These are phyloP conservation scores for Acer campestre DNA, from an alignment of 345 rosid genomes.

Conservation along the genomic window DNA sequence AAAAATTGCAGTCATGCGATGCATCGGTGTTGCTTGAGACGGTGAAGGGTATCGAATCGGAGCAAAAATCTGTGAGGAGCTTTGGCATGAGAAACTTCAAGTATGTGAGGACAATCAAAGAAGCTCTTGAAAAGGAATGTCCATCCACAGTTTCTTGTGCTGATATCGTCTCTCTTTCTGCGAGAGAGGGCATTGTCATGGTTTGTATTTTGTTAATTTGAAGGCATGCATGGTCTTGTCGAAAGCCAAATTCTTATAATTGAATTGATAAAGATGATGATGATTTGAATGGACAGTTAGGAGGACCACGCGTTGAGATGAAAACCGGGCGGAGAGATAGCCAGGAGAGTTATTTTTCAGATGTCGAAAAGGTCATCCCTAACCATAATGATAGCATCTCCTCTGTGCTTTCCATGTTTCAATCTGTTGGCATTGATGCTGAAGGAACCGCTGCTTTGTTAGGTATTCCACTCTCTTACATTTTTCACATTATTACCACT, in stretches of 20 bases:
- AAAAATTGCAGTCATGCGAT: constrained; percentile 60
- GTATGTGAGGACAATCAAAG: constrained; percentile 68
- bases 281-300: constrained; percentile 39
- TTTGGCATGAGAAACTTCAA: constrained; percentile 94
- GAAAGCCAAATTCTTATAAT: background rate
- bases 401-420: constrained; percentile 59
- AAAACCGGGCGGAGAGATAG: constrained; percentile 79
- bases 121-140: constrained; percentile 75
- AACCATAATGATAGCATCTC: constrained; percentile 72
- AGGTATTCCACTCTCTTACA: constrained; percentile 30
- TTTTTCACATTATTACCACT: no score
- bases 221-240: background rate
- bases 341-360: constrained; percentile 49
- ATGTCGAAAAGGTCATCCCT: constrained; percentile 48
- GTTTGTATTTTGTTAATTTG: constrained; percentile 27
- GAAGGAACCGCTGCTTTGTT: constrained; percentile 76
- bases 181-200: constrained; percentile 77
- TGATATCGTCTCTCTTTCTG: constrained; percentile 77
- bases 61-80: constrained; percentile 60
- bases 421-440: constrained; percentile 58
- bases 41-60: constrained; percentile 51
- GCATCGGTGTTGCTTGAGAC: constrained; percentile 75
- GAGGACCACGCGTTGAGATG: constrained; percentile 85
- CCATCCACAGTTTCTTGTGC: constrained; percentile 85
- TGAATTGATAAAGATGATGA: background rate